Conservation (phyloP, 2,329 filamentous ascomycete genomes). For the Bertia moriformis region DNA sequence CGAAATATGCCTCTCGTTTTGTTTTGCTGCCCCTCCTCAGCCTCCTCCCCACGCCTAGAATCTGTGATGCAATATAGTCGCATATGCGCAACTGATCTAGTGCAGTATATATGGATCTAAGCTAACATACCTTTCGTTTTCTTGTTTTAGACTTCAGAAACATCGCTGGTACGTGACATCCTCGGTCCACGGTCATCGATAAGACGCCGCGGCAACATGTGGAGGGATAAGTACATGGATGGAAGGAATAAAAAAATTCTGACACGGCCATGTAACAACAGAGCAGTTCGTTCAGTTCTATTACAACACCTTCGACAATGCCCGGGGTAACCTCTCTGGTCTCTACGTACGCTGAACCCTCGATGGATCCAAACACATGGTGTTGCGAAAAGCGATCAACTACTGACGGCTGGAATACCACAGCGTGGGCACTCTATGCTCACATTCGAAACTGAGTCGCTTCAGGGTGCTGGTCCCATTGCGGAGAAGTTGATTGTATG, state of each 20-base stretch:
- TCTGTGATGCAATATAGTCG: too few species aligned
- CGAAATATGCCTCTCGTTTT: not conserved
- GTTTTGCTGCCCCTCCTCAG: conserved; percentile 1
- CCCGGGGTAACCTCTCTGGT: conserved; percentile 46
- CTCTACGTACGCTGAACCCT: conserved; percentile 63
- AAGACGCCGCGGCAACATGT: too few species aligned
- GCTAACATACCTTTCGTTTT: conserved; percentile 7
- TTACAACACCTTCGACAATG: conserved; percentile 71
- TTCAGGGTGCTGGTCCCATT: conserved; percentile 52
- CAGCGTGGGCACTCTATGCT: conserved; percentile 78
- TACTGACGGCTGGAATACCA: conserved; percentile 7
- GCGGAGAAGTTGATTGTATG: conserved; percentile 69
- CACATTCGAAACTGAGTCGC: conserved; percentile 67
- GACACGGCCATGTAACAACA: conserved; percentile 20
- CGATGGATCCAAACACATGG: too few species aligned
- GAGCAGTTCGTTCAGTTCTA: conserved; percentile 83
- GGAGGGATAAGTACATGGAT: not conserved
- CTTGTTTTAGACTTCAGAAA: conserved; percentile 21
- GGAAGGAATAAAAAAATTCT: not conserved
- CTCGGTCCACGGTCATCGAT: not conserved
- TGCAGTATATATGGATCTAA: not conserved
- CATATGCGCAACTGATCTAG: too few species aligned
- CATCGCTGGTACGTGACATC: conserved; percentile 22
- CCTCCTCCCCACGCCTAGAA: too few species aligned
- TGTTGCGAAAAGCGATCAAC: too few species aligned